Conservation (phyloP, 2,329 filamentous ascomycete genomes). For the Fusarium subtropicale region DNA sequence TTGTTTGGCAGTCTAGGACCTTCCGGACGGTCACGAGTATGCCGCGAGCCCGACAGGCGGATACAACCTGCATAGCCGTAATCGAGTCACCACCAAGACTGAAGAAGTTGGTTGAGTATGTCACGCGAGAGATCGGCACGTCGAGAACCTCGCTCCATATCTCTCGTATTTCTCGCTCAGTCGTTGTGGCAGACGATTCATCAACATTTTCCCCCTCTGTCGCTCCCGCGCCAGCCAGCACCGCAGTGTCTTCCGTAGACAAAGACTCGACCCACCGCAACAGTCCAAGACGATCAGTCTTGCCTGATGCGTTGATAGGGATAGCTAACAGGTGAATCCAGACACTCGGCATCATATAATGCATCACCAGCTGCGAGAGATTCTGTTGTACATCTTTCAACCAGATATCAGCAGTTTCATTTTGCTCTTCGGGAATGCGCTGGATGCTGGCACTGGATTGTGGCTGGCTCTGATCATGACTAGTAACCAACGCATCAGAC, state of each 20-base stretch:
- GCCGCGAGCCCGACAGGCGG: not conserved
- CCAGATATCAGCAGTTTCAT: not conserved
- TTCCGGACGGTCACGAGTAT: slow-evolving; percentile 6
- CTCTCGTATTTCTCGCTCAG: slow-evolving; percentile 3
- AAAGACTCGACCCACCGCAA: slow-evolving; percentile 1
- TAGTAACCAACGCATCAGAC: not conserved
- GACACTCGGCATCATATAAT: slow-evolving; percentile 9
- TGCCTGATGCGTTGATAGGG: slow-evolving; percentile 4
- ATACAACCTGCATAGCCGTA: slow-evolving; percentile 17
- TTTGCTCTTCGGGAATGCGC: not conserved
- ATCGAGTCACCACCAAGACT: slow-evolving; percentile 11
- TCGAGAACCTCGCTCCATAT: slow-evolving; percentile 4
- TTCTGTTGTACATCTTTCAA: slow-evolving; percentile 2
- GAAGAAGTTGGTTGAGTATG: slow-evolving; percentile 13
- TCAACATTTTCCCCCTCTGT: not conserved
- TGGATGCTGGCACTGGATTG: not conserved
- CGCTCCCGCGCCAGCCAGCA: not conserved
- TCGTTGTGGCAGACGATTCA: not conserved
- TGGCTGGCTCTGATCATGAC: not conserved
- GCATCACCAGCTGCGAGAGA: slow-evolving; percentile 7
- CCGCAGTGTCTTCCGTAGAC: not conserved
- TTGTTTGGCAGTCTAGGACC: not conserved
- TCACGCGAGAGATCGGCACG: slow-evolving; percentile 5
- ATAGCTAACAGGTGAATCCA: not conserved
- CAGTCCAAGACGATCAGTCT: slow-evolving; percentile 4